Percentiles rank a stretch among this genome's conserved stretches.
These are phyloP conservation scores for Eucalyptus sp. DNA, from an alignment of 345 rosid species.

Conservation along the genomic window DNA sequence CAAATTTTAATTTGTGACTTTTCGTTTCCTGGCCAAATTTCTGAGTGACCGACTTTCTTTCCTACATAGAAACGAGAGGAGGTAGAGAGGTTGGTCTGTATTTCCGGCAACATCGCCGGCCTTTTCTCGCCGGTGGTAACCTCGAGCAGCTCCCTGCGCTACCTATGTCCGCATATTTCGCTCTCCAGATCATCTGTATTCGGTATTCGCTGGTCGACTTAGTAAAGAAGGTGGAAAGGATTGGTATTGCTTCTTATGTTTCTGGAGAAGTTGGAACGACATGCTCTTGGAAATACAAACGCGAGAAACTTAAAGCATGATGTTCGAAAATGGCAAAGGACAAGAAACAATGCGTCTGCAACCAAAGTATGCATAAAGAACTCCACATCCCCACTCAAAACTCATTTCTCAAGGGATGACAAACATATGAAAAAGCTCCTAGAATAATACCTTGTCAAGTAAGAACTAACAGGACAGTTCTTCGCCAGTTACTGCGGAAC, in stretches of 20 bases:
- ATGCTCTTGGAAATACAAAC: background rate
- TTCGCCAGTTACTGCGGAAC: background rate
- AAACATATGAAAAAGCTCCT: background rate
- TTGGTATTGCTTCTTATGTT: background rate
- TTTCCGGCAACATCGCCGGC: background rate
- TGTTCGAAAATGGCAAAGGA: background rate
- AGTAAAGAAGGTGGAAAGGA: background rate
- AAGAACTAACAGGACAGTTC: background rate
- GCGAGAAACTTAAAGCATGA: background rate
- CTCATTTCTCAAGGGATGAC: background rate
- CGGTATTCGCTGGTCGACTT: background rate
- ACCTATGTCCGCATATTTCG: background rate
- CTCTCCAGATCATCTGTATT: background rate
- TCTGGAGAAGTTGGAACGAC: background rate
- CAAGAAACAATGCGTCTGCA: no score
- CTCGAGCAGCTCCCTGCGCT: background rate
- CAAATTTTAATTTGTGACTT: background rate
- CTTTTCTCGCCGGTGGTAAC: background rate
- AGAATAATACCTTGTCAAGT: background rate
- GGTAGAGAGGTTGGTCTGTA: background rate
- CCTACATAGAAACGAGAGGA: background rate
- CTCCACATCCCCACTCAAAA: background rate
- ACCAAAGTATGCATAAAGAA: background rate
- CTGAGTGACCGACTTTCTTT: background rate
- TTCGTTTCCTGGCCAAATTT: background rate